These are phyloP conservation scores for Diutina mesorugosa DNA, from an alignment of 1,139 yeast species.

Conservation along the genomic window DNA sequence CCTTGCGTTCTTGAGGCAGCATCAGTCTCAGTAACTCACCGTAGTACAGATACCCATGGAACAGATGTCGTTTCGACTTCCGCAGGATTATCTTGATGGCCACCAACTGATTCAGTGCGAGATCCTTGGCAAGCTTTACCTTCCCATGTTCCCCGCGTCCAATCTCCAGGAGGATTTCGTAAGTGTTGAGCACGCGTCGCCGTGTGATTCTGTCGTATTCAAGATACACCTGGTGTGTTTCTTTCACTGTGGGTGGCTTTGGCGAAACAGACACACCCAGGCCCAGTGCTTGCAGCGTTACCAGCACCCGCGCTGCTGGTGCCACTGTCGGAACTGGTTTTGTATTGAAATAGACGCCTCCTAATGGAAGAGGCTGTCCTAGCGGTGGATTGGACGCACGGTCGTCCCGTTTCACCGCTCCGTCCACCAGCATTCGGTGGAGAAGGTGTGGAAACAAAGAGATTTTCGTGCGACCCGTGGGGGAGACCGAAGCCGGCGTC, in stretches of 20 bases:
- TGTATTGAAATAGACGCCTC: neutral
- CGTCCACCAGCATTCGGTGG: slow-evolving; percentile 1
- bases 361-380: neutral
- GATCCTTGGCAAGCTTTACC: slow-evolving; percentile 79
- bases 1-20: slow-evolving; percentile 44
- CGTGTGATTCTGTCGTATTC: slow-evolving; percentile 86
- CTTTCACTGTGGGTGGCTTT: slow-evolving; percentile 39
- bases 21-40: slow-evolving; percentile 17
- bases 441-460: neutral
- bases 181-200: slow-evolving; percentile 76
- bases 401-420: neutral
- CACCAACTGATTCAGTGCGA: slow-evolving; percentile 57
- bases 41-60: neutral
- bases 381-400: neutral
- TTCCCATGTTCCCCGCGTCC: slow-evolving; percentile 98
- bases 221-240: slow-evolving; percentile 67
- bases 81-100: slow-evolving; percentile 92
- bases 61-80: slow-evolving; percentile 32
- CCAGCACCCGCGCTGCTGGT: neutral
- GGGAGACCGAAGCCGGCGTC: neutral
- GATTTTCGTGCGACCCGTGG: neutral
- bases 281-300: neutral
- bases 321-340: neutral
- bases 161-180: slow-evolving; percentile 75
- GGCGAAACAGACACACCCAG: slow-evolving; percentile 3